phyloP scores from a whole-genome alignment of 768 basidiomycete species.

The Amanita subjunquillea region DNA sequence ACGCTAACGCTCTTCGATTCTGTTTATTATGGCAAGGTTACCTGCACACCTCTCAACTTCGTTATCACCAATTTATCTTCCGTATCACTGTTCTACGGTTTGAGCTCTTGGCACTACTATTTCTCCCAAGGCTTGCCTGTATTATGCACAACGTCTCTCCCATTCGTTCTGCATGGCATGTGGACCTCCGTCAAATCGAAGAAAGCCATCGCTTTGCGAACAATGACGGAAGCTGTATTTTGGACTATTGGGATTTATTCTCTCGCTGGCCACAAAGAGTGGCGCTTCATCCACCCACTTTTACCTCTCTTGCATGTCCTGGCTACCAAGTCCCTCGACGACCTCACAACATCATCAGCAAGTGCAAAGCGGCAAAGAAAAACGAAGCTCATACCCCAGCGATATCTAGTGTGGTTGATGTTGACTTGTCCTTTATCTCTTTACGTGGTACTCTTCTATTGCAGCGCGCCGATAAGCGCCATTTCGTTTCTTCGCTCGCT shows the following conservation, averaged over 20 bases:
- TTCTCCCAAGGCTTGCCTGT: constrained; percentile 79
- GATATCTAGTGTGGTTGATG: constrained; percentile 33
- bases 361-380: constrained; percentile 2
- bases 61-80: constrained; percentile 71
- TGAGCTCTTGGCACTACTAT: constrained; percentile 84
- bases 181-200: constrained; percentile 23
- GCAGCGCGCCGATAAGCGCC: constrained; percentile 68
- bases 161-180: constrained; percentile 59
- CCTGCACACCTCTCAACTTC: constrained; percentile 78
- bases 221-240: constrained; percentile 36
- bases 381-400: constrained; percentile 15
- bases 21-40: constrained; percentile 53
- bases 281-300: constrained; percentile 91
- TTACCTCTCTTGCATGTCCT: constrained; percentile 78
- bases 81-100: constrained; percentile 89
- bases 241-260: constrained; percentile 73
- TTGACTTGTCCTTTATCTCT: constrained; percentile 50
- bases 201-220: constrained; percentile 21
- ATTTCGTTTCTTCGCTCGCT: constrained; percentile 56
- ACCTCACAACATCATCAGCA: constrained; percentile 16
- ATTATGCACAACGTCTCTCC: constrained; percentile 61
- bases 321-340: constrained; percentile 61
- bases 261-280: constrained; percentile 87
- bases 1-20: constrained; percentile 49
- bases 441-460: constrained; percentile 70